Base-by-base conservation (phyloP, 371 early-diverging fungal species). In the Haplosporangium sp. region DNA sequence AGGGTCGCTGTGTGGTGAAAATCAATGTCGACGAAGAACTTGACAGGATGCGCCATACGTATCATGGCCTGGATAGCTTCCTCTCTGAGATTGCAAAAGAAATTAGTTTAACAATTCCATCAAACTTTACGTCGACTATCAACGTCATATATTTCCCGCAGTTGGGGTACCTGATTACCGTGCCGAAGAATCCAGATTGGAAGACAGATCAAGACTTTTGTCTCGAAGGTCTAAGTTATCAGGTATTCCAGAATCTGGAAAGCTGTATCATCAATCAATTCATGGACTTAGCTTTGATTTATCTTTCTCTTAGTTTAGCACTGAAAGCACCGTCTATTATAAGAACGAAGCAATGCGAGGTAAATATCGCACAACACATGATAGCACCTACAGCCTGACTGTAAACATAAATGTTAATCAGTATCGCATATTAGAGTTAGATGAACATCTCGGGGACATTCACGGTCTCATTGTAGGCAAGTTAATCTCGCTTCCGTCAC, bases 121-220 rank as follows among this genome's bases (percentile, higher is more conserved):
- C 76, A 9, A 78, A 84, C 17, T 79, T 89, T 61, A 84, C 87
- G 0, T 72, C 83, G 5, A 70, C 84, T 0, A 69, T 94, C 60
- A 93, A 93, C 63, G 94, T 95, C 6, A 89, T 95, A 7, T 95
- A 95, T 72, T 94, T 94, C 76, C 95, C 95, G 4, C 92, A 93
- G 83, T 86, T 95, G 3, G 95, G 95, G 1, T 95, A 91, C 66
- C 76, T 95, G 10, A 84, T 94, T 19, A 89, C 94, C 1, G 74
- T 93, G 3, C 93, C 94, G 3, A 83, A 86, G 62, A 82, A 84
- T 61, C 77, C 77, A 4, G 75, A 86, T 19, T 86, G 72, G 87
- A 85, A 65, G 53, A 68, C 83, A 66, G 75, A 83, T 61, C 77
- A 83, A 27, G 86, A 85, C 45, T 82, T 85, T 69, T 59, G 68